A percentile compares a stretch with the other conserved stretches of the same genome.
These are phyloP conservation scores for Aspergillus hiratsukae DNA, from an alignment of 2,329 filamentous ascomycete species.

Conservation along the genomic window DNA sequence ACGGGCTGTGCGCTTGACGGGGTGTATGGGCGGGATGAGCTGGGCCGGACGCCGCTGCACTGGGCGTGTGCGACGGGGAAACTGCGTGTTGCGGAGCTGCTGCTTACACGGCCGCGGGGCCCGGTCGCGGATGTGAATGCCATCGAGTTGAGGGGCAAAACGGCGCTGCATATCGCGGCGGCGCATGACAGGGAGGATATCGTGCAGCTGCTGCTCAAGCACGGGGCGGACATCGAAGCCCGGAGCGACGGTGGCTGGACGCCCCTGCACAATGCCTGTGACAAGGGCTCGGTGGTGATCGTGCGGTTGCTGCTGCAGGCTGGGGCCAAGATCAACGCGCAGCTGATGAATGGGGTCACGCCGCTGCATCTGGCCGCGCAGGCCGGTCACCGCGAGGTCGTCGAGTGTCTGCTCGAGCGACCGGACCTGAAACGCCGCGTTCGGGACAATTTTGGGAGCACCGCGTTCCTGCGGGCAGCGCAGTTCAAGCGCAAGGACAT, in stretches of 20 bases:
- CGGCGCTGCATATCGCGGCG: conserved; percentile 48
- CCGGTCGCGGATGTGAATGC: conserved; percentile 39
- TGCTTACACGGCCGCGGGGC: conserved; percentile 38
- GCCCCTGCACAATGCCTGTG: conserved; percentile 51
- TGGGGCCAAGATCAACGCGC: conserved; percentile 35
- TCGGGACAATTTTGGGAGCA: conserved; percentile 38
- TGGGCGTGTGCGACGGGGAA: conserved; percentile 58
- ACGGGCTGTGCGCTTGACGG: conserved; percentile 40
- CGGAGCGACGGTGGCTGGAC: conserved; percentile 50
- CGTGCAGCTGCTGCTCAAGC: conserved; percentile 39
- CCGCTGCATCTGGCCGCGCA: conserved; percentile 39
- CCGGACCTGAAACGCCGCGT: conserved; percentile 28
- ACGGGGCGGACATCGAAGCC: conserved; percentile 45
- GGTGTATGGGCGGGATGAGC: conserved; percentile 36
- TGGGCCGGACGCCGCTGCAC: conserved; percentile 51
- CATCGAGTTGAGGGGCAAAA: conserved; percentile 40
- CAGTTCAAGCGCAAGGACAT: conserved; percentile 37
- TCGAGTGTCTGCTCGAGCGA: conserved; percentile 31
- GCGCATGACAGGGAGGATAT: conserved; percentile 39
- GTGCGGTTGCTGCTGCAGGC: conserved; percentile 41
- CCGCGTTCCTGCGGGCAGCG: conserved; percentile 38
- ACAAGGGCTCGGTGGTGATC: conserved; percentile 44
- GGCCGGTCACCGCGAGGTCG: conserved; percentile 34
- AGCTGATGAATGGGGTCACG: conserved; percentile 36
- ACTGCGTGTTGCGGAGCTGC: conserved; percentile 44